Evolutionary conservation across 306 rosid genomes (phyloP), one percentile per base, ranked within the genome.

Genomic region (Dryas alaskensis): DNA sequence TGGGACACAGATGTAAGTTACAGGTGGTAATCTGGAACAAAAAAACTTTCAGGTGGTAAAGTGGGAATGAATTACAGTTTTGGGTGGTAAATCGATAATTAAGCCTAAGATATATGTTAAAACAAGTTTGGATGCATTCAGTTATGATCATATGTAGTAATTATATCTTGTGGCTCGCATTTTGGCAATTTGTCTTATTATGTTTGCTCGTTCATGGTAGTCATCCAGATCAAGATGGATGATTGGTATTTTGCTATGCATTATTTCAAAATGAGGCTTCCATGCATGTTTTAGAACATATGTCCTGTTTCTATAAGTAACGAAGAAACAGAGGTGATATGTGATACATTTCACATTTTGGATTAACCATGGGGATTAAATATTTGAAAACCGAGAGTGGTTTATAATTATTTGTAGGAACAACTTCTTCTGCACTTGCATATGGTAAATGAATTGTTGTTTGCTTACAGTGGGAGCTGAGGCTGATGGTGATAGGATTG

Each of bases 401-500:
- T 58, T 9, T 22, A 58, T 58, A 8, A 4, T 43, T 43, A 63
- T 44, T 8, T 9, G 51, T 51, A 4, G 50, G 14, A 4, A 25
- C 3, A 10, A 43, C n/a, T 7, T 31, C 13, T 16, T 52, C 37
- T 4, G 27, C 62, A 54, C 14, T 69, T 69, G 16, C 31, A 37
- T 25, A 40, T 69, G 46, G n/a, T 22, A 31, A 69, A 14, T 62
- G 7, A 60, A 11, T 2, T 7, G n/a, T 69, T 57, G 14, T 14
- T 53, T 13, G 31, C 22, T 48, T 60, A 4, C 82, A 48, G 72
- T 67, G 47, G 72, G 72, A 49, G 72, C 72, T 0, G 59, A 22
- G 72, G 72, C 72, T 22, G 72, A 67, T 2, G 60, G 19, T 8
- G 72, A 27, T 19, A 67, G 10, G 25, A 67, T 67, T n/a, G 72